Percentiles rank a stretch among this genome's conserved stretches.
These are phyloP conservation scores for Ammopiptanthus mongolicus DNA, from an alignment of 306 rosid species.

Conservation along the genomic window DNA sequence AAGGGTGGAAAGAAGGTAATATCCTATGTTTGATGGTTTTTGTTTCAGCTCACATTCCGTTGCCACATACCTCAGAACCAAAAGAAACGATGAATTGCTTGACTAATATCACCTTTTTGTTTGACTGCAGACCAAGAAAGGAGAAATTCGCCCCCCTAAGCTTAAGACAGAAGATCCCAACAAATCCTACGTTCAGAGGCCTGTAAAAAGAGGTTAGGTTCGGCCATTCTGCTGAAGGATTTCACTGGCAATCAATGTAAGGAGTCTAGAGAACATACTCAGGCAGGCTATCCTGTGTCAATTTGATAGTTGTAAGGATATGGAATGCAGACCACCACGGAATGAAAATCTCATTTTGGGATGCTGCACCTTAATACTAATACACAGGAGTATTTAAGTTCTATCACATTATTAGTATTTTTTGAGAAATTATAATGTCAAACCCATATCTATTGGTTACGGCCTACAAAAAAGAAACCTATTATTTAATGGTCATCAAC, in stretches of 20 bases:
- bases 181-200: slow-evolving; percentile 96
- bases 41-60: neutral
- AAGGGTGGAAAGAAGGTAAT: slow-evolving; percentile 97
- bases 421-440: neutral
- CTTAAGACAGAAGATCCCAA: slow-evolving; percentile 98
- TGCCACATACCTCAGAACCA: neutral
- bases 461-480: neutral
- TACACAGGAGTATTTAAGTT: slow-evolving; percentile 12
- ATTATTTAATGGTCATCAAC: neutral
- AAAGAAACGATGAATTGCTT: neutral
- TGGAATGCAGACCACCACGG: slow-evolving; percentile 12
- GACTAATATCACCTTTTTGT: neutral
- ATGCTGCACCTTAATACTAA: neutral
- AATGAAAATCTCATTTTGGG: slow-evolving; percentile 9
- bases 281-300: slow-evolving; percentile 29
- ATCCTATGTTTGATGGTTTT: slow-evolving; percentile 1
- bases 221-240: neutral
- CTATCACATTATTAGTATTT: neutral
- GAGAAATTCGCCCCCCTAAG: slow-evolving; percentile 94
- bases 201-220: slow-evolving; percentile 81
- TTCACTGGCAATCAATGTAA: neutral
- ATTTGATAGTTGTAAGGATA: slow-evolving; percentile 27
- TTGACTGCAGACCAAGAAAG: slow-evolving; percentile 71
- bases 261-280: slow-evolving; percentile 4
- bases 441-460: neutral